Conservation (phyloP, 139 green algal genomes). For the Chloropicon primus region DNA sequence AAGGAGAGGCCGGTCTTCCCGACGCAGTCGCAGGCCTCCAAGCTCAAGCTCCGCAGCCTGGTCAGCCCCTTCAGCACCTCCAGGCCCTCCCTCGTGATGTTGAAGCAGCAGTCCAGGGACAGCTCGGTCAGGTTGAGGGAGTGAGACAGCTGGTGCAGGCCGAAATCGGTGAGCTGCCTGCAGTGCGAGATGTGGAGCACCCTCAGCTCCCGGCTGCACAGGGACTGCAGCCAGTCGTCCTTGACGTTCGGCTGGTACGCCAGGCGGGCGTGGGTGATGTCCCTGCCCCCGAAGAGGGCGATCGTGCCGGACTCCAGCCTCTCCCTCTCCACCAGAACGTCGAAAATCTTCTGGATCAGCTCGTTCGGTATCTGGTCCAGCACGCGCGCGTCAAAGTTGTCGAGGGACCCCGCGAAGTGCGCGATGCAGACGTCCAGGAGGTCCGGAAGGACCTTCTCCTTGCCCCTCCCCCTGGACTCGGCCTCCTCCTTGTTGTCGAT, state of each 20-base stretch:
- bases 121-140: not conserved
- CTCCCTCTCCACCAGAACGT: not conserved
- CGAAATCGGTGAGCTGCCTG: not conserved
- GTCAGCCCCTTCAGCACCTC: not conserved
- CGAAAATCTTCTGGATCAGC: slow-evolving; percentile 16
- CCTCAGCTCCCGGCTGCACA: not conserved
- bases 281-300: slow-evolving; percentile 7
- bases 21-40: not conserved
- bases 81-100: not conserved
- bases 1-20: not conserved
- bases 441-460: not conserved
- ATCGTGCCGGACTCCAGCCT: not conserved
- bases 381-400: not conserved
- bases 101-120: not conserved
- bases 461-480: not conserved
- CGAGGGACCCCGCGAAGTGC: not conserved
- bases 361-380: slow-evolving; percentile 12
- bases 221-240: not conserved
- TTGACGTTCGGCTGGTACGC: slow-evolving; percentile 3
- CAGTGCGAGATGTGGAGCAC: not conserved
- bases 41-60: not conserved
- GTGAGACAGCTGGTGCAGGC: not conserved
- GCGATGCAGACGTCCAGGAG: not conserved
- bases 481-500: not conserved
- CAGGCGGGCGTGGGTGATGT: not conserved